Conservation (phyloP, 257 asterid species). For the Scutellaria galericulata region DNA sequence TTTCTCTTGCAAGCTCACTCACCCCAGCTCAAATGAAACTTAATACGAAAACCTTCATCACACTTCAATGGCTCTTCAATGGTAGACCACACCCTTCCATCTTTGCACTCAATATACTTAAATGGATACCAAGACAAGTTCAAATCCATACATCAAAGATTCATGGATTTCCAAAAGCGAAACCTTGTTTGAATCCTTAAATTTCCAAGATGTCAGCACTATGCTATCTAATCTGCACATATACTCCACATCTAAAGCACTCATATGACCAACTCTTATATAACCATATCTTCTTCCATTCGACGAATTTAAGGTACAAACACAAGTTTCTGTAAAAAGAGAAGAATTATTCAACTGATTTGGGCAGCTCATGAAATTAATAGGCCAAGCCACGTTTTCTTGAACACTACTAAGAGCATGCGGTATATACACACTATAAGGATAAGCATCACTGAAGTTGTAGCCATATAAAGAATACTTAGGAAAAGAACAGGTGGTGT, state of each 20-base stretch:
- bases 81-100: background rate
- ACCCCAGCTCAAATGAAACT: background rate
- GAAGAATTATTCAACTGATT: background rate
- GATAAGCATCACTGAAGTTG: background rate
- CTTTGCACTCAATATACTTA: conserved; percentile 30
- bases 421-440: background rate
- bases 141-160: conserved; percentile 50
- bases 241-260: background rate
- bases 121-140: conserved; percentile 43
- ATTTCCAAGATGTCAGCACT: background rate
- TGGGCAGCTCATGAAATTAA: background rate
- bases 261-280: background rate
- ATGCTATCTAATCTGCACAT: background rate
- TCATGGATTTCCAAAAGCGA: conserved; percentile 39
- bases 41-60: background rate
- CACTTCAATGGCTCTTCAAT: background rate
- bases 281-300: background rate
- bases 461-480: background rate
- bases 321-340: too few species aligned
- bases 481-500: conserved; percentile 29
- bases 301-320: background rate
- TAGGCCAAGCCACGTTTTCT: background rate
- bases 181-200: background rate
- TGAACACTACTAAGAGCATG: background rate
- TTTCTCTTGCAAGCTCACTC: background rate